Percentiles rank a stretch among this genome's conserved stretches.
These are phyloP conservation scores for Cudoniella acicularis DNA, from an alignment of 495 filamentous ascomycete species.

Conservation along the genomic window DNA sequence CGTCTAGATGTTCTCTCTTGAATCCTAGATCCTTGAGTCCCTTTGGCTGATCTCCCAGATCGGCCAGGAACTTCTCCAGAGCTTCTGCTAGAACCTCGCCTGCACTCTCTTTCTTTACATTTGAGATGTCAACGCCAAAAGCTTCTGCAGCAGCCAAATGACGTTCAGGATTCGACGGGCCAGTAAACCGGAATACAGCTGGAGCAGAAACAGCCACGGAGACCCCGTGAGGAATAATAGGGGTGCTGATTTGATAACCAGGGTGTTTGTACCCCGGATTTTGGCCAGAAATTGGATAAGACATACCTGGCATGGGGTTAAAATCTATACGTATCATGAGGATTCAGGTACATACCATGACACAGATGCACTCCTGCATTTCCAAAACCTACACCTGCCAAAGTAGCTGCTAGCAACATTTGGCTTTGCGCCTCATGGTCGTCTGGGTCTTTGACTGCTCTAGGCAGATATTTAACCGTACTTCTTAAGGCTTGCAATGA, in stretches of 20 bases:
- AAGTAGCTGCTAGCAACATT: conserved; percentile 92
- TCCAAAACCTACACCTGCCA: conserved; percentile 94
- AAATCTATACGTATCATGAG: conserved; percentile 54
- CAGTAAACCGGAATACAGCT: conserved; percentile 91
- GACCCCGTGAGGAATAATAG: conserved; percentile 94
- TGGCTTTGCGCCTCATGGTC: conserved; percentile 87
- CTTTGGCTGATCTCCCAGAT: conserved; percentile 83
- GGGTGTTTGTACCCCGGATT: conserved; percentile 86
- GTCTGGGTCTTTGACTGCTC: conserved; percentile 79
- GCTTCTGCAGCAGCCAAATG: conserved; percentile 85
- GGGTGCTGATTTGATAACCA: conserved; percentile 68
- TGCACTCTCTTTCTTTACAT: conserved; percentile 80
- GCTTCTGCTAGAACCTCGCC: conserved; percentile 84
- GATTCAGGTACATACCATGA: conserved; percentile 53
- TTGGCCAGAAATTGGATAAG: conserved; percentile 89
- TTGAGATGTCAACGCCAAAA: conserved; percentile 84
- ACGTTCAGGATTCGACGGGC: conserved; percentile 81
- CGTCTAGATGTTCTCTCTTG: conserved; percentile 64
- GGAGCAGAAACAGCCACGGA: conserved; percentile 93
- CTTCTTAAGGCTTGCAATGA: conserved; percentile 73
- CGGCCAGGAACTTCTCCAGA: conserved; percentile 69
- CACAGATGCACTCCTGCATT: conserved; percentile 97
- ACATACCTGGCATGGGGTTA: conserved; percentile 61
- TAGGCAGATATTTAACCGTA: conserved; percentile 87
- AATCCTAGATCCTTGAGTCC: conserved; percentile 86